Evolutionary conservation across 2,329 filamentous ascomycete genomes (phyloP).

Genomic region (Emergomyces africanus): DNA sequence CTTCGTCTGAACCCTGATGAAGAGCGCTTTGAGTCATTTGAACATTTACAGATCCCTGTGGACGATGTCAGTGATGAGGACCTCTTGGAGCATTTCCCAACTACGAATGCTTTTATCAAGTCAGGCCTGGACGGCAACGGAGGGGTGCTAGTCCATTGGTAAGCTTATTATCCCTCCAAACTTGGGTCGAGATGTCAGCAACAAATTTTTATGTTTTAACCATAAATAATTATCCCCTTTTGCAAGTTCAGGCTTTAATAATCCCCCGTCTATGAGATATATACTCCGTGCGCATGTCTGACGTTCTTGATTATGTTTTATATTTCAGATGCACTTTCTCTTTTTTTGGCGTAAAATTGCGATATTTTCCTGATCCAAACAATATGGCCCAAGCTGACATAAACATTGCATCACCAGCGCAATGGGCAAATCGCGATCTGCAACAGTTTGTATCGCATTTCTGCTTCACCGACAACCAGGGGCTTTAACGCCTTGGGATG

Average conservation of each 20-base stretch:
- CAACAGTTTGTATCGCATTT: slow-evolving; percentile 72
- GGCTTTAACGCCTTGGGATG: slow-evolving; percentile 47
- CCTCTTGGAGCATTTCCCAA: slow-evolving; percentile 65
- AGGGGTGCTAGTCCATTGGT: slow-evolving; percentile 58
- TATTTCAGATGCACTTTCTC: background rate
- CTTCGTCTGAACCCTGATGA: slow-evolving; percentile 48
- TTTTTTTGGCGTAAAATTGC: background rate
- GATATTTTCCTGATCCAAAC: background rate
- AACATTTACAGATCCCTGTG: slow-evolving; percentile 68
- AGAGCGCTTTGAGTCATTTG: slow-evolving; percentile 47
- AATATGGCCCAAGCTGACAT: background rate
- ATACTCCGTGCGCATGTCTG: background rate
- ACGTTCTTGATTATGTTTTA: background rate
- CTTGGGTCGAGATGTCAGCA: background rate
- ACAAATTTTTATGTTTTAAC: background rate
- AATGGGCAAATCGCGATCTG: slow-evolving; percentile 91
- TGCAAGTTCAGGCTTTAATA: background rate
- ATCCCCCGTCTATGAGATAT: background rate
- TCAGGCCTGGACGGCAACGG: slow-evolving; percentile 50
- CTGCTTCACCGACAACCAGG: slow-evolving; percentile 53
- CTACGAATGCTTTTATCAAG: slow-evolving; percentile 72
- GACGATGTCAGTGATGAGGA: slow-evolving; percentile 89
- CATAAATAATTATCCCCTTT: background rate
- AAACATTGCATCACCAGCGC: slow-evolving; percentile 47
- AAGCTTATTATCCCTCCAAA: slow-evolving; percentile 25